Base-by-base conservation (phyloP, 2,329 filamentous ascomycete species). In the Colletotrichum sp. region DNA sequence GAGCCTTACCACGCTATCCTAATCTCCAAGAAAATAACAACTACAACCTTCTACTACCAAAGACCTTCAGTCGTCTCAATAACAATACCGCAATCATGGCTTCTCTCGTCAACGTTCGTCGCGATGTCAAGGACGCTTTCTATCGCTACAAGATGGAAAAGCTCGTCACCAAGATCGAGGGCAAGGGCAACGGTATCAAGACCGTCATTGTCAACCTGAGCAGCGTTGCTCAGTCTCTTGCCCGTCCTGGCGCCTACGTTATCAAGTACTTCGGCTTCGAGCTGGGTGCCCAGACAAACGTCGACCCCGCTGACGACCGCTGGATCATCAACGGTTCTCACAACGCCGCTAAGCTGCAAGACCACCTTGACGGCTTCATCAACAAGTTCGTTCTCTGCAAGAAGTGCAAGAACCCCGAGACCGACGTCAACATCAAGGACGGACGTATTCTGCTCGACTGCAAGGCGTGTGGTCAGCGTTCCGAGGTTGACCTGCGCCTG, bases 101-200 rank as follows among this genome's bases (percentile, higher is more conserved):
- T 92, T 68, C 73, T 48, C 96, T 95, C 89, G 91, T 99, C 92
- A 99, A 99, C 89, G 96, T 99, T 88, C 96, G 96, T 88, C 95
- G 95, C 88, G 96, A 99, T 94, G 94, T 98, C 90, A 94, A 94
- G 90, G 97, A 99, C 89, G 94, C 94, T 88, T 99, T 98, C 93
- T 99, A 99, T 90, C 97, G 97, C 87, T 99, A 99, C 93, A 99
- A 99, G 93, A 99, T 99, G 97, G 97, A 99, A 90, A 94, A 93
- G 82, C 90, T 99, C 85, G 95, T 98, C 91, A 98, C 97, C 86
- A 99, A 99, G 92, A 98, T 99, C 82, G 97, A 99, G 89, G 97
- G 97, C 88, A 99, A 99, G 89, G 97, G 97, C 81, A 99, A 99
- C 89, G 97, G 97, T 84, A 99, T 99, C 93, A 99, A 99, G 91